Evolutionary conservation across 2,329 filamentous ascomycete species (phyloP), one percentile per base, ranked within the genome.

Genomic region (Fusarium sp.): DNA sequence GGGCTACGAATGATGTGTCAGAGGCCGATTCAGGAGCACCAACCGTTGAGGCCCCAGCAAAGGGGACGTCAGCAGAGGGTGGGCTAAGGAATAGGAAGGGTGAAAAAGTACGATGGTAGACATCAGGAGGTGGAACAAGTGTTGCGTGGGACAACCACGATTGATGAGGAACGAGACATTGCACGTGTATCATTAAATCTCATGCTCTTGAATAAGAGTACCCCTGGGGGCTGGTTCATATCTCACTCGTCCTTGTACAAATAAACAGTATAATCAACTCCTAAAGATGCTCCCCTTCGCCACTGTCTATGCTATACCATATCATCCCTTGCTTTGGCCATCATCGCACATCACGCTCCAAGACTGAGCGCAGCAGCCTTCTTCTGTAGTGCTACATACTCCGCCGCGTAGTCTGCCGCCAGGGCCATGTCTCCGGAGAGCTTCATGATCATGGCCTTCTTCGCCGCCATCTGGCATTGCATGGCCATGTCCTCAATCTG

Each of bases 401-500:
- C 89, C 3, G 90, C 90, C 2, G 92, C 91, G 75, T 88, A 92
- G 71, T 93, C 90, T 75, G 92, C 92, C 1, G 92, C 91, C 71
- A 91, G 77, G 20, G 85, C 86, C 74, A 86, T 81, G 75, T 95
- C 92, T 1, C 92, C 93, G 9, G 89, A 87, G 56, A 92, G 84
- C 81, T 92, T 91, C 86, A 94, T 93, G 60, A 97, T 88, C 60
- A 91, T 91, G 5, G 93, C 92, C 83, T 94, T 95, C 86, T 97
- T 97, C 22, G 93, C 92, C 84, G 95, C 89, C 86, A 94, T 91
- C 82, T 95, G 93, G 78, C 94, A 92, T 82, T 94, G 92, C 63
- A 91, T 91, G n/a, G 86, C 84, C 16, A 91, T 84, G 22, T 84
- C 93, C 79, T 94, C 91, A 16, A 94, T 85, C 56, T 86, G 87